Evolutionary conservation across 441 rosid species (phyloP).

Genomic region (Euphorbia celastroides): DNA sequence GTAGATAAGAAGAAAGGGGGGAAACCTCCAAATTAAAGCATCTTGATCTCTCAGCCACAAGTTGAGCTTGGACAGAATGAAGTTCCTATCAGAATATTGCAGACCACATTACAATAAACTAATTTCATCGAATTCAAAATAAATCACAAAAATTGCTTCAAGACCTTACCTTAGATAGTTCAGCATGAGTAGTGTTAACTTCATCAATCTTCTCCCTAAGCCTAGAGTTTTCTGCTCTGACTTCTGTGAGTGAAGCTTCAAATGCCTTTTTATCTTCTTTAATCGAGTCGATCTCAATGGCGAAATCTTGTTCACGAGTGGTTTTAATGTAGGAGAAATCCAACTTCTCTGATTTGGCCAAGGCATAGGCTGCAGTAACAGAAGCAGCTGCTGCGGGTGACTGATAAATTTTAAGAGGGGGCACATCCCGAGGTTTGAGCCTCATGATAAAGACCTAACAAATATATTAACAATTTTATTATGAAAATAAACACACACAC

Average conservation of each 20-base stretch:
- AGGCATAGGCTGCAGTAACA: constrained; percentile 89
- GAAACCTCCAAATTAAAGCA: constrained; percentile 92
- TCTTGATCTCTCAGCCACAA: constrained; percentile 89
- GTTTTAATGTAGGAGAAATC: constrained; percentile 43
- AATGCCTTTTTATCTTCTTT: constrained; percentile 65
- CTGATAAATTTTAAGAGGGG: constrained; percentile 69
- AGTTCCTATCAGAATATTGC: constrained; percentile 45
- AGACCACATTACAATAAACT: constrained; percentile 12
- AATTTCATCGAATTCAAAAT: too few relatives aligned
- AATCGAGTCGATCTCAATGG: constrained; percentile 41
- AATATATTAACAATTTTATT: constrained; percentile 16
- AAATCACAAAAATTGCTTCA: not conserved
- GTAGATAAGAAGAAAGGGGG: not conserved
- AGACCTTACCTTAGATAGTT: constrained; percentile 59
- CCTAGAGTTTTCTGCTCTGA: constrained; percentile 50
- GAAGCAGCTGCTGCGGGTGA: constrained; percentile 99
- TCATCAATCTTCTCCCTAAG: constrained; percentile 70
- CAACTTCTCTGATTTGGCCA: constrained; percentile 78
- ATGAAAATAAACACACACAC: not conserved
- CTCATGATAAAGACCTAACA: constrained; percentile 72
- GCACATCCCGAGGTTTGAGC: constrained; percentile 59
- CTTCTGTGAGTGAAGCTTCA: constrained; percentile 53
- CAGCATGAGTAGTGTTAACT: constrained; percentile 54
- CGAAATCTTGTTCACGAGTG: constrained; percentile 32
- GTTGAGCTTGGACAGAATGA: constrained; percentile 84